Percentiles rank a stretch among this genome's conserved stretches.
Evolutionary conservation across 768 basidiomycete genomes (phyloP).

Genomic region (Grammothele lineata): DNA sequence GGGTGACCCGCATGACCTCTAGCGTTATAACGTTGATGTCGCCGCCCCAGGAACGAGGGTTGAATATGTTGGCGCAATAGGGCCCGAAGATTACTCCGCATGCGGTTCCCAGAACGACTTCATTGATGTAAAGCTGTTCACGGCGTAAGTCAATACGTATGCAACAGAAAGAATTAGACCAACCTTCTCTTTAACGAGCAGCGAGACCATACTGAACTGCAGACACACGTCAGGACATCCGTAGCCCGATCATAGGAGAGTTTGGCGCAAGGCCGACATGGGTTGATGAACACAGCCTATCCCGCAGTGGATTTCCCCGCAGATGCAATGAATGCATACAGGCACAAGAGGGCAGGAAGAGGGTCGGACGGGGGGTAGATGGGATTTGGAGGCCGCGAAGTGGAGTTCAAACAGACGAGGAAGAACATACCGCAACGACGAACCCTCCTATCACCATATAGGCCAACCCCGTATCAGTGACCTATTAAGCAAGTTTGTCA

Average conservation of each 20-base stretch:
- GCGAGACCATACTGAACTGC: conserved; percentile 81
- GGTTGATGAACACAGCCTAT: too few species aligned
- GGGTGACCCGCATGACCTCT: conserved; percentile 83
- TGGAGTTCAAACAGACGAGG: background rate
- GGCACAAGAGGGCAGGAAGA: too few species aligned
- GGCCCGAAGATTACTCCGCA: conserved; percentile 70
- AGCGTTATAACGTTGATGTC: conserved; percentile 63
- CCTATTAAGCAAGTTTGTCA: conserved; percentile 37
- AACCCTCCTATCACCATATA: conserved; percentile 64
- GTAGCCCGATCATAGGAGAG: background rate
- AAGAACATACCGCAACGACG: conserved; percentile 39
- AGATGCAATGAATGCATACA: too few species aligned
- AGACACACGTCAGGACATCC: background rate
- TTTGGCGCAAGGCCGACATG: background rate
- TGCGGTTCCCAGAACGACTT: conserved; percentile 86
- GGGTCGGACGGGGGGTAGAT: too few species aligned
- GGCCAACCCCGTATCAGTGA: conserved; percentile 47
- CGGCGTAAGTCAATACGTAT: background rate
- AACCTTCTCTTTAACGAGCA: conserved; percentile 80
- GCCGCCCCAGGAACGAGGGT: conserved; percentile 72
- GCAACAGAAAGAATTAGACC: background rate
- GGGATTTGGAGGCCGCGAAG: too few species aligned
- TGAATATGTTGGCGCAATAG: conserved; percentile 62
- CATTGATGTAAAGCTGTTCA: conserved; percentile 79
- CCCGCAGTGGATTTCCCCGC: too few species aligned